Percentiles rank a stretch among this genome's conserved stretches.
Conservation (phyloP, 2,329 filamentous ascomycete genomes). For the Verticillium zaregamsianum region DNA sequence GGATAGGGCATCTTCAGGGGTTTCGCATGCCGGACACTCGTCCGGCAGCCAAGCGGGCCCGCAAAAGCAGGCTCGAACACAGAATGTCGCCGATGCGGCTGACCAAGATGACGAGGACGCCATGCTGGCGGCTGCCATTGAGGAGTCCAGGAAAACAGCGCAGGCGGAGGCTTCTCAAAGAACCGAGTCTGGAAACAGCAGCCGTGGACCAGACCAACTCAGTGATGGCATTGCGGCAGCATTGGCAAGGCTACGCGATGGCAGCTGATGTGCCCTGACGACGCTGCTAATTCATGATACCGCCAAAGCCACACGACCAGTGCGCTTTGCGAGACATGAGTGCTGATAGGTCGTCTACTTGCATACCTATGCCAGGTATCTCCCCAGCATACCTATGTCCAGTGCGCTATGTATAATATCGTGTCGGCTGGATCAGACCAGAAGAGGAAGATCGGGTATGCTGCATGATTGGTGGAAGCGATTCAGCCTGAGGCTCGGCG, state of each 20-base stretch:
- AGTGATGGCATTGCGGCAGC: conserved; percentile 58
- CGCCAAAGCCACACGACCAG: no score
- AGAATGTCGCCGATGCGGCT: conserved; percentile 8
- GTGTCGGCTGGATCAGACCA: no score
- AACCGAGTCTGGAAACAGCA: conserved; percentile 1
- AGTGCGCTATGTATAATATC: no score
- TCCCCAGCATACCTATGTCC: no score
- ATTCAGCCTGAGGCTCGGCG: no score
- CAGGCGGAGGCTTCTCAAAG: conserved; percentile 17
- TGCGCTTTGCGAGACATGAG: no score
- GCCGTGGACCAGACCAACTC: conserved; percentile 27
- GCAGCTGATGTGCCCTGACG: background rate
- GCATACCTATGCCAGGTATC: no score
- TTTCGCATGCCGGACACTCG: background rate
- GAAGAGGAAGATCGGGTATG: no score
- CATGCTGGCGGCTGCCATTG: conserved; percentile 42
- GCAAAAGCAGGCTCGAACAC: background rate
- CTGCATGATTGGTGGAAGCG: no score
- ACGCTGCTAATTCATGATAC: no score
- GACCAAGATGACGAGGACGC: conserved; percentile 47
- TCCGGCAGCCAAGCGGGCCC: background rate
- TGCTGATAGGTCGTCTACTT: no score
- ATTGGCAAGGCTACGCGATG: conserved; percentile 48
- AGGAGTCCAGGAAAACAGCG: conserved; percentile 39
- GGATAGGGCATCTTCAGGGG: background rate